Evolutionary conservation across 2,329 filamentous ascomycete genomes (phyloP).

Genomic region (Penicillium sp.): DNA sequence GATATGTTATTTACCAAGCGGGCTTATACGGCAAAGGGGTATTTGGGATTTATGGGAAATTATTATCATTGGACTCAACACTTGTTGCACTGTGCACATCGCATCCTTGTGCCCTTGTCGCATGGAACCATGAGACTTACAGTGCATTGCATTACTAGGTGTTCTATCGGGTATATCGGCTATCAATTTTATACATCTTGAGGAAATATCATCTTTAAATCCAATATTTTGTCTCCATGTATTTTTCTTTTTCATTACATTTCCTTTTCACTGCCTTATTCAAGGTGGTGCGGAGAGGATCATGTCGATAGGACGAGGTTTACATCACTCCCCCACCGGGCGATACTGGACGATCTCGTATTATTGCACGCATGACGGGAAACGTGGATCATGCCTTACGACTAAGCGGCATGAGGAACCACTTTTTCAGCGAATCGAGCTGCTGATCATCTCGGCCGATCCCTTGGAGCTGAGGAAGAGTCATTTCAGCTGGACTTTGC

Average conservation of each 20-base stretch:
- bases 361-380: slow-evolving; percentile 19
- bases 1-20: slow-evolving; percentile 18
- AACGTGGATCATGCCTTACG: slow-evolving; percentile 20
- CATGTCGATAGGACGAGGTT: background rate
- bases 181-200: background rate
- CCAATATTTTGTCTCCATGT: background rate
- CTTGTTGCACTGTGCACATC: background rate
- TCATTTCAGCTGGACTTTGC: background rate
- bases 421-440: slow-evolving; percentile 12
- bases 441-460: slow-evolving; percentile 1
- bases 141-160: slow-evolving; percentile 19
- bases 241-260: background rate
- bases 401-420: slow-evolving; percentile 9
- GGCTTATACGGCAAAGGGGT: slow-evolving; percentile 11
- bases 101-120: background rate
- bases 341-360: slow-evolving; percentile 11
- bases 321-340: slow-evolving; percentile 1
- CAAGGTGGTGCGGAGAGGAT: background rate
- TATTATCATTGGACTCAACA: slow-evolving; percentile 1
- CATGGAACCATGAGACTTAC: background rate
- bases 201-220: background rate
- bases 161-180: slow-evolving; percentile 8
- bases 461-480: background rate
- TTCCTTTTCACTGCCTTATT: background rate
- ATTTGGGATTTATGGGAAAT: slow-evolving; percentile 7